A percentile compares a stretch with the other conserved stretches of the same genome.
Conservation (phyloP, 2,329 filamentous ascomycete species). For the Setomelanomma holmii region DNA sequence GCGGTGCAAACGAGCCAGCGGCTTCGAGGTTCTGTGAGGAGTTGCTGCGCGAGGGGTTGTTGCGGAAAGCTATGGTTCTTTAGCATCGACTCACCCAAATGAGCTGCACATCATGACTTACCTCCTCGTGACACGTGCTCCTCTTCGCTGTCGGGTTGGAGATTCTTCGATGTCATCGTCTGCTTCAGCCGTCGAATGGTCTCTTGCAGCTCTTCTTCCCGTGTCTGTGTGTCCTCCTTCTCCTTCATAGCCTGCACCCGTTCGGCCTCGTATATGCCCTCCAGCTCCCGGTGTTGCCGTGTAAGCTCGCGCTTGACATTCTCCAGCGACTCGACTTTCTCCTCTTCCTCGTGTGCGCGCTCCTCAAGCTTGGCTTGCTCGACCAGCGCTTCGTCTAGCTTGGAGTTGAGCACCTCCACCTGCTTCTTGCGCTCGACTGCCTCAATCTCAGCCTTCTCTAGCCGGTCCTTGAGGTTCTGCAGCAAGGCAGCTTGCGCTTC, state of each 20-base stretch:
- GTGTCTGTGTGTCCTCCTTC: conserved; percentile 83
- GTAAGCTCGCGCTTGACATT: conserved; percentile 86
- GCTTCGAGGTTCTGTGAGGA: conserved; percentile 76
- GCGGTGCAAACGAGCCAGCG: conserved; percentile 82
- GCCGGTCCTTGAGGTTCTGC: conserved; percentile 82
- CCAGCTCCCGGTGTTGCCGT: conserved; percentile 87
- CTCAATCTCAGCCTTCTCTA: conserved; percentile 78
- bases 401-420: conserved; percentile 80
- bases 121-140: conserved; percentile 60
- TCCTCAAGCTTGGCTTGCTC: conserved; percentile 91
- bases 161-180: conserved; percentile 77
- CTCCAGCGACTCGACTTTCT: conserved; percentile 78
- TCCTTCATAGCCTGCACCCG: conserved; percentile 86
- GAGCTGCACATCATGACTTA: conserved; percentile 41
- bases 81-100: conserved; percentile 17
- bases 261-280: conserved; percentile 91
- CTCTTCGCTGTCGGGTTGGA: conserved; percentile 59
- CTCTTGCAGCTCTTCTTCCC: conserved; percentile 88
- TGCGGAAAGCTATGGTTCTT: conserved; percentile 47
- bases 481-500: conserved; percentile 81
- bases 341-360: conserved; percentile 82
- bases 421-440: conserved; percentile 86
- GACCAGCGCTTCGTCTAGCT: conserved; percentile 81
- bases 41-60: conserved; percentile 52
- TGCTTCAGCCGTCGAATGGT: conserved; percentile 94